phyloP scores from a whole-genome alignment of 2,329 filamentous ascomycete genomes.

The Thelonectria discophora region DNA sequence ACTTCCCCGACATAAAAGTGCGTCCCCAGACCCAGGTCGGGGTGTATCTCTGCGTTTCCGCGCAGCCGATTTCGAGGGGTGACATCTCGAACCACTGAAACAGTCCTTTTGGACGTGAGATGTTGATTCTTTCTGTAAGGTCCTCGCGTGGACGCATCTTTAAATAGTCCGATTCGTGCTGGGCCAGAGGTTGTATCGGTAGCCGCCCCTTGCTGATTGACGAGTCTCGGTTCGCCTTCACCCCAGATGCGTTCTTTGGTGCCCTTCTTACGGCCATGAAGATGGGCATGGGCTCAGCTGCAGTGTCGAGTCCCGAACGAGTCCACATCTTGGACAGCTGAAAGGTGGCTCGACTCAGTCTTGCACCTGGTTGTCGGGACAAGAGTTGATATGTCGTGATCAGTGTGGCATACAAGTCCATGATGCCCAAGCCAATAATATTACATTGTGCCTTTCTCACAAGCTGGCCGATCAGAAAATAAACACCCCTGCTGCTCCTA shows the following conservation, averaged over 20 bases:
- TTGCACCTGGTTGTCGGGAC: conserved; percentile 20
- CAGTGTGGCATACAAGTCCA: conserved; percentile 38
- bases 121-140: background rate
- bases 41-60: conserved; percentile 31
- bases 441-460: conserved; percentile 36
- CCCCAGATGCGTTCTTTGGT: conserved; percentile 25
- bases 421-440: conserved; percentile 36
- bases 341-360: conserved; percentile 33
- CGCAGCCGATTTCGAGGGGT: conserved; percentile 33
- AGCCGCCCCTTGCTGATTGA: conserved; percentile 15
- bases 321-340: conserved; percentile 35
- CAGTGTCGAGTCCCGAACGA: conserved; percentile 26
- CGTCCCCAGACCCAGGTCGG: conserved; percentile 39
- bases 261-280: conserved; percentile 34
- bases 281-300: conserved; percentile 33
- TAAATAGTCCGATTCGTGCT: conserved; percentile 15
- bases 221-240: conserved; percentile 25
- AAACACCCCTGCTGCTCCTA: conserved; percentile 31
- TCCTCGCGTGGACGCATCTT: background rate
- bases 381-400: conserved; percentile 34
- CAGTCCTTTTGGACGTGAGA: background rate
- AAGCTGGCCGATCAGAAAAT: conserved; percentile 33
- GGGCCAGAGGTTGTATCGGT: conserved; percentile 10
- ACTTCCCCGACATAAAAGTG: conserved; percentile 33
- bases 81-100: conserved; percentile 41